Evolutionary conservation across 2,329 filamentous ascomycete genomes (phyloP).

Genomic region (Epichloe scottii): DNA sequence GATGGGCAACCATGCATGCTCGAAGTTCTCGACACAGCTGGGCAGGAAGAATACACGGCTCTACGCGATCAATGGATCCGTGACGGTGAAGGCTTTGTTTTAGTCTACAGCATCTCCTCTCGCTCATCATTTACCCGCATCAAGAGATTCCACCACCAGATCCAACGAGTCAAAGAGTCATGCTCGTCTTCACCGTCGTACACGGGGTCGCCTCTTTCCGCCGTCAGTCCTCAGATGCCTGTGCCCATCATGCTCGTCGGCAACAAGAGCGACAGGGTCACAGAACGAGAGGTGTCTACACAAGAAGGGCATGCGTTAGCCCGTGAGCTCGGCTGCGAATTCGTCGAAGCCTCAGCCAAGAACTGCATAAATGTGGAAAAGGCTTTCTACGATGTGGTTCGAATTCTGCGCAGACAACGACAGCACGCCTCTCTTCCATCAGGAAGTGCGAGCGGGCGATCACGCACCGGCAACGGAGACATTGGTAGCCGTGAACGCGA

Average conservation of each 20-base stretch:
- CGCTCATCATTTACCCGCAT: conserved; percentile 91
- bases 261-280: conserved; percentile 95
- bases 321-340: conserved; percentile 86
- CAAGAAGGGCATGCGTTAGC: conserved; percentile 90
- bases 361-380: conserved; percentile 98
- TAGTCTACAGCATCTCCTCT: conserved; percentile 97
- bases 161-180: conserved; percentile 93
- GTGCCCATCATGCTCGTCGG: conserved; percentile 97
- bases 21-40: conserved; percentile 91
- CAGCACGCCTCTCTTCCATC: conserved; percentile 37
- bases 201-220: conserved; percentile 58
- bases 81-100: conserved; percentile 91
- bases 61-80: conserved; percentile 96
- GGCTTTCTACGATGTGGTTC: conserved; percentile 94
- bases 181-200: conserved; percentile 64
- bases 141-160: conserved; percentile 91
- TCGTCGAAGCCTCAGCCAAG: conserved; percentile 93
- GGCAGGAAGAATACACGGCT: conserved; percentile 97
- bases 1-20: conserved; percentile 94
- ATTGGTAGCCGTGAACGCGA: conserved; percentile 20
- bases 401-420: conserved; percentile 75
- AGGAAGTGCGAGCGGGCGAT: conserved; percentile 23
- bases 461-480: conserved; percentile 25
- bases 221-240: conserved; percentile 47
- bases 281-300: conserved; percentile 89